Evolutionary conservation across 2,329 filamentous ascomycete genomes (phyloP).

Genomic region (Diaporthe sp.): DNA sequence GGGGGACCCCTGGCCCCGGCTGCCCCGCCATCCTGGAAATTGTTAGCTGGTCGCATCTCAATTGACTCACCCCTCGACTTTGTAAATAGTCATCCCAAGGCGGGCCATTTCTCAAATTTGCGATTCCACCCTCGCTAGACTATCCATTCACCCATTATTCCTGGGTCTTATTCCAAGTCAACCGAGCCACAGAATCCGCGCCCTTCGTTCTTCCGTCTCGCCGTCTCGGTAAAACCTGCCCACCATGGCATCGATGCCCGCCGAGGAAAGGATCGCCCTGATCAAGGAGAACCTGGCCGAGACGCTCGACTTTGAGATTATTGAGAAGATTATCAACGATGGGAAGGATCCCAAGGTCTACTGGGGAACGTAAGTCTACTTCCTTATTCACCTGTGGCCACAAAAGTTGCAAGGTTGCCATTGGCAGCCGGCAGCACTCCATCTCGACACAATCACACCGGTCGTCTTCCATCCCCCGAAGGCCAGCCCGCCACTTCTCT

Average conservation of each 20-base stretch:
- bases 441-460: neutral
- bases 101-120: conserved; percentile 6
- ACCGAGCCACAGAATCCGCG: no score
- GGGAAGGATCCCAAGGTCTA: conserved; percentile 84
- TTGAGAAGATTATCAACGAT: conserved; percentile 79
- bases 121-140: neutral
- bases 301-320: conserved; percentile 86
- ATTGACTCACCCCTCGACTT: conserved; percentile 25
- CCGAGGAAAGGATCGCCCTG: conserved; percentile 74
- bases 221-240: conserved; percentile 32
- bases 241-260: conserved; percentile 70
- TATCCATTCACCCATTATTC: neutral
- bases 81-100: neutral
- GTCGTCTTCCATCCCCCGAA: neutral
- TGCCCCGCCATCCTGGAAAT: conserved; percentile 32
- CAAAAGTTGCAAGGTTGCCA: neutral
- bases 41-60: conserved; percentile 29
- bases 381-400: neutral
- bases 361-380: conserved; percentile 72
- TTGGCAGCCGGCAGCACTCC: neutral
- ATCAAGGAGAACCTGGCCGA: conserved; percentile 88
- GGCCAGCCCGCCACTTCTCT: conserved; percentile 2
- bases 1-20: conserved; percentile 7
- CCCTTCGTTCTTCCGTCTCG: neutral
- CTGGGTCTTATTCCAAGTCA: neutral